Evolutionary conservation across 805 yeast genomes (phyloP), one percentile per base, ranked within the genome.

Genomic region (Candida yuanshanica): DNA sequence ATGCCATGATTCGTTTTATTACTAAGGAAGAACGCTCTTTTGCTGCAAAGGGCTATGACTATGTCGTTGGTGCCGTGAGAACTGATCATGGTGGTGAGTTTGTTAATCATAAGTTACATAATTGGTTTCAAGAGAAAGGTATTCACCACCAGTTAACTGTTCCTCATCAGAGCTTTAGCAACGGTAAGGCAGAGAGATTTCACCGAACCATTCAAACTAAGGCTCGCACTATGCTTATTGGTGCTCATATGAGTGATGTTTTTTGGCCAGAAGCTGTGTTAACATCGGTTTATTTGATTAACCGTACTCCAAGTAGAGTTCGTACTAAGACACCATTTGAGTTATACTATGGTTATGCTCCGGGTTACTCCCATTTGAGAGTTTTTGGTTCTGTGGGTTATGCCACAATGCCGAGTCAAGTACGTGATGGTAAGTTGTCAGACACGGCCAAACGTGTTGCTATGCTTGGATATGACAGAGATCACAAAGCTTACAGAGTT

Each of bases 131-230:
- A 9, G 14, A 27, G 14, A 20, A 17, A 8, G 35, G 23, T 9
- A 33, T 33, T 18, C 35, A 20, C n/a, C 35, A 33, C n/a, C 23
- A 33, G n/a, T 33, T 33, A 14, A 33, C 23, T 8, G 23, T 33
- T 6, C 35, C 35, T 17, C 20, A 33, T n/a, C 35, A 33, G 4
- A 12, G 21, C 7, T 33, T 14, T 18, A 5, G 10, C 10, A 33
- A 33, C 20, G 35, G 35, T 7, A 33, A 33, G 20, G 35, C 35
- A 11, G 35, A 33, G 20, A 33, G 35, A 18, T 20, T 17, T 33
- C 21, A 33, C 23, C 23, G 35, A 5, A 33, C 35, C n/a, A 11
- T 33, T 7, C 35, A 33, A 20, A 18, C 17, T 9, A 17, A 20
- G 5, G 35, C 23, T 5, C 7, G 35, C 7, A 18, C 35, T 6